Base-by-base conservation (phyloP, 2,329 filamentous ascomycete species). In the Apiospora marii region DNA sequence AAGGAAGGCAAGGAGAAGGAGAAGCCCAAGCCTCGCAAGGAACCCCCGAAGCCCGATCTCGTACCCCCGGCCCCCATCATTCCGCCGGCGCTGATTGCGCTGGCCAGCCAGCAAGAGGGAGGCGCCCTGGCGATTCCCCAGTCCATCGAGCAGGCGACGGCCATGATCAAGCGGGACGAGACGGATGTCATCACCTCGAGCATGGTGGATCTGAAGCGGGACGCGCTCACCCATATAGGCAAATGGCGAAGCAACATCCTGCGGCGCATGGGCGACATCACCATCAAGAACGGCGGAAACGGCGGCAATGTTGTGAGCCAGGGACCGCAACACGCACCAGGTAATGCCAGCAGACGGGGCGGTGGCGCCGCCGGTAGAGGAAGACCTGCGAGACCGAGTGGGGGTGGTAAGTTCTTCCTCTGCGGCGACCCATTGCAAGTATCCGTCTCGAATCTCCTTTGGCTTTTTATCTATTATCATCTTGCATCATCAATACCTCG, bases 181-280 rank as follows among this genome's bases (percentile, higher is more conserved):
- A 71, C 41, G n/a, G 78, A 81, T 19, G 61, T 79, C 19, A 49
- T 77, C 24, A 64, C 74, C 14, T 72, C 73, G 14, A 79, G 77
- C 64, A 86, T 92, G 74, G 83, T 87, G 72, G 92, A 94, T 77
- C 82, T 95, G 77, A 95, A 91, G 83, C 90, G 89, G 74, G 91
- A 92, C 71, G 88, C 91, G 1, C 80, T 97, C 6, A 84, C 87
- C 8, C 91, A 92, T 79, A 97, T 96, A 79, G 91, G 93, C 72
- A 92, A 94, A 75, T 98, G 96, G 96, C 90, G 94, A 77, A 87
- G 90, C 7, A 85, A 86, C 16, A 89, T 98, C 13, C 84, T 94
- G 53, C 87, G 90, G 72, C 89, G 95, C 19, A 85, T 97, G 34
- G 89, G 91, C 24, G 92, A 96, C 48, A 87, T 95, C 24, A 87